Evolutionary conservation across 768 basidiomycete species (phyloP), one percentile per base, ranked within the genome.

Genomic region (Tricholoma sp.): DNA sequence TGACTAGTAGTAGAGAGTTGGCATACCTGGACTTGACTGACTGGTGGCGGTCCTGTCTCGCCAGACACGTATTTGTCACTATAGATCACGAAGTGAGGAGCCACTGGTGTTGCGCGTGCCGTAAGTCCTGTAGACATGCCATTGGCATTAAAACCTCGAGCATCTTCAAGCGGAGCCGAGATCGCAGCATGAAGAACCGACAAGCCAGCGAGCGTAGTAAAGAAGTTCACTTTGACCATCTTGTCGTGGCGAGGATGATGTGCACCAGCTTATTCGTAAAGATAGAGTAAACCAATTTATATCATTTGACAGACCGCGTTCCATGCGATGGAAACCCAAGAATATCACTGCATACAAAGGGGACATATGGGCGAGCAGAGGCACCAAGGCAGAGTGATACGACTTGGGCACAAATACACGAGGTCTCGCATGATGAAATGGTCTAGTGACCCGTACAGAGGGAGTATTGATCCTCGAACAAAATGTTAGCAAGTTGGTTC

Each of bases 161-260:
- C 18, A 55, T 28, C 54, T 48, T 55, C 54, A 9, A 55, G 18
- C 5, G 54, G 47, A 28, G 47, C 54, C 13, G 54, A 24, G 8
- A 34, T 4, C 2, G 28, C 47, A 8, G 42, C 47, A 34, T 47
- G n/a, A 8, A 55, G 24, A 28, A 33, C 13, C 15, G 45, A 49
- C 3, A 55, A 49, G 8, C 33, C 34, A 24, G 47, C 28, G 15
- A 55, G 24, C 17, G 28, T 17, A 36, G 47, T 4, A 31, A 55
- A 37, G 20, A 49, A 37, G 37, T 6, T 24, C 45, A 49, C 20
- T 20, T 49, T 36, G 47, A 55, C 54, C 55, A 37, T 55, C 56
- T 12, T 62, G 55, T 36, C 61, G 62, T 8, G 56, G 62, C 6
- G 13, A 60, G 13, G 33, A 56, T 52, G 15, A 37, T 51, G 7